These are phyloP conservation scores for Spergularia marina DNA, from an alignment of 148 eudicot genomes.

Conservation along the genomic window DNA sequence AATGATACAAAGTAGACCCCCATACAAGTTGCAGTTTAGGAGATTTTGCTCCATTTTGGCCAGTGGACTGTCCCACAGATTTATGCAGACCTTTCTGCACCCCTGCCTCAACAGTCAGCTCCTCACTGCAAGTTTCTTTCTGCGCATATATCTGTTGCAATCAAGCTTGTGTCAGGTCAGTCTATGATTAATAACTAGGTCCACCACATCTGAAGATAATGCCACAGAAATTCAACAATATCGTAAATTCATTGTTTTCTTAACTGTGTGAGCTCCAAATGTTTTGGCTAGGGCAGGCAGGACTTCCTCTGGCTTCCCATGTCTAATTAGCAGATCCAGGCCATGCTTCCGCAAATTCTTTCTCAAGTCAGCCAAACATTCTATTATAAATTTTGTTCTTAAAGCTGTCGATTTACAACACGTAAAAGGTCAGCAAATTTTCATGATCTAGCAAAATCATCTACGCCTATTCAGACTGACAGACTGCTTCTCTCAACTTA, in stretches of 20 bases:
- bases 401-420: conserved; percentile 45
- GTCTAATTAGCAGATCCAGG: conserved; percentile 58
- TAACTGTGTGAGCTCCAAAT: conserved; percentile 83
- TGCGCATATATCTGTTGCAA: conserved; percentile 73
- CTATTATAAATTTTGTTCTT: conserved; percentile 73
- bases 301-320: conserved; percentile 82
- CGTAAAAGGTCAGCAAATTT: conserved; percentile 2
- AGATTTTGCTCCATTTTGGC: conserved; percentile 17
- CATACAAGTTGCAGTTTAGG: conserved; percentile 67
- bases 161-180: conserved; percentile 8
- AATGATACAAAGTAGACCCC: conserved; percentile 81
- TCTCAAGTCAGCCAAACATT: conserved; percentile 78
- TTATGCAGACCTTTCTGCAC: conserved; percentile 41
- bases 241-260: conserved; percentile 15
- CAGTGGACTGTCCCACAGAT: conserved; percentile 21
- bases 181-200: not conserved
- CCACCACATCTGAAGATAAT: not conserved
- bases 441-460: too few relatives aligned
- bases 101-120: conserved; percentile 54
- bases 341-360: conserved; percentile 64
- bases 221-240: not conserved
- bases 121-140: conserved; percentile 96
- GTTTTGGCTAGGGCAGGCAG: conserved; percentile 61
- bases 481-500: too few relatives aligned
- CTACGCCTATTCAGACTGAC: too few relatives aligned